These are phyloP conservation scores for Cutaneotrichosporon sp. DNA, from an alignment of 1,284 basidiomycete genomes.

Conservation along the genomic window DNA sequence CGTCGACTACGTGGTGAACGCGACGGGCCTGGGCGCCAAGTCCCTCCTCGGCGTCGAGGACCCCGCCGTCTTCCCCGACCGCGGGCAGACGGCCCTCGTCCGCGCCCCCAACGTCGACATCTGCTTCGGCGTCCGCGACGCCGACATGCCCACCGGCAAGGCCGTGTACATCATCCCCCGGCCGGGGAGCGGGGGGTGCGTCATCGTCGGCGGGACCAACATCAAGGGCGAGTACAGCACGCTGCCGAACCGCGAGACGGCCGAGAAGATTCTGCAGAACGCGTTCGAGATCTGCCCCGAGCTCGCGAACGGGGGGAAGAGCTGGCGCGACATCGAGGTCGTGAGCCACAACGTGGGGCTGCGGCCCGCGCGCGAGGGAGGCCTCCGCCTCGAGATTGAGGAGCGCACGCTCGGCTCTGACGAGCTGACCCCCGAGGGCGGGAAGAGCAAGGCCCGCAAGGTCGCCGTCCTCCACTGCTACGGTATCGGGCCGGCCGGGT, in stretches of 20 bases:
- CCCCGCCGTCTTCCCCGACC: constrained; percentile 68
- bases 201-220: constrained; percentile 46
- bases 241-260: constrained; percentile 32
- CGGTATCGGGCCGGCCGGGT: constrained; percentile 57
- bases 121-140: constrained; percentile 27
- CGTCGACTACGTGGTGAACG: constrained; percentile 55
- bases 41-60: constrained; percentile 79
- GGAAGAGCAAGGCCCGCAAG: constrained; percentile 53
- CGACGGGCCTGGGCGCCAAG: constrained; percentile 62
- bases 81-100: constrained; percentile 82
- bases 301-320: constrained; percentile 39
- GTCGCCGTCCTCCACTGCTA: constrained; percentile 70
- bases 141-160: constrained; percentile 11
- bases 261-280: constrained; percentile 43
- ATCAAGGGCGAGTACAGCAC: constrained; percentile 38
- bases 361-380: constrained; percentile 66
- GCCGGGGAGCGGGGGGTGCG: constrained; percentile 44
- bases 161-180: constrained; percentile 51
- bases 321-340: constrained; percentile 55
- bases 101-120: constrained; percentile 60
- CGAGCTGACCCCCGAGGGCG: constrained; percentile 51
- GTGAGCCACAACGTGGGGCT: constrained; percentile 66
- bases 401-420: constrained; percentile 66
- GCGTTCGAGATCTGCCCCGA: constrained; percentile 48
- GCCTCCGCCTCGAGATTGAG: constrained; percentile 66